Conservation (phyloP, 345 rosid genomes). For the Brassica juncea region DNA sequence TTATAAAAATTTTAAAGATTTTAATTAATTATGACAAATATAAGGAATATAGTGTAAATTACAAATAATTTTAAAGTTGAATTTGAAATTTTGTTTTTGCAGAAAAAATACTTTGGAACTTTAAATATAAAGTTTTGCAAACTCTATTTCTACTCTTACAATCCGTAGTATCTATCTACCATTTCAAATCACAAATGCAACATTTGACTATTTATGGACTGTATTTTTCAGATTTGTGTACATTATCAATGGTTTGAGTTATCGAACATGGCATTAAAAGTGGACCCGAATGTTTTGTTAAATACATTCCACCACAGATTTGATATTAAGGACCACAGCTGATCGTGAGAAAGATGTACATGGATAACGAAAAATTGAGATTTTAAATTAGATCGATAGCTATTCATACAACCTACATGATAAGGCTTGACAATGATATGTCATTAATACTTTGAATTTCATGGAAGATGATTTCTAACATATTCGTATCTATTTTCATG, state of each 20-base stretch:
- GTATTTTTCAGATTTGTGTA: background rate
- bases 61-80: too few relatives aligned
- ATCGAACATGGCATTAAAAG: background rate
- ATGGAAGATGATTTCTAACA: background rate
- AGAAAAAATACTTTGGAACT: too few relatives aligned
- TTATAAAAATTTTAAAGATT: too few relatives aligned
- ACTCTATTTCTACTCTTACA: too few relatives aligned
- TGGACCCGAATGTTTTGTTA: background rate
- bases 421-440: slow-evolving; percentile 15
- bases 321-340: background rate
- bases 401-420: background rate
- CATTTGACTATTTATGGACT: background rate
- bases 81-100: too few relatives aligned
- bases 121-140: too few relatives aligned
- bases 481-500: background rate
- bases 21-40: too few relatives aligned
- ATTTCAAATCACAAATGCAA: background rate
- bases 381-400: background rate
- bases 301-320: slow-evolving; percentile 6
- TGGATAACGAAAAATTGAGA: background rate
- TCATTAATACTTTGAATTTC: background rate
- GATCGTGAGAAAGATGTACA: background rate
- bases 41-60: too few relatives aligned
- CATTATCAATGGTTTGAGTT: background rate
- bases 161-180: background rate